Evolutionary conservation across 805 yeast genomes (phyloP), one percentile per base, ranked within the genome.

Genomic region (Pichia eremophila): DNA sequence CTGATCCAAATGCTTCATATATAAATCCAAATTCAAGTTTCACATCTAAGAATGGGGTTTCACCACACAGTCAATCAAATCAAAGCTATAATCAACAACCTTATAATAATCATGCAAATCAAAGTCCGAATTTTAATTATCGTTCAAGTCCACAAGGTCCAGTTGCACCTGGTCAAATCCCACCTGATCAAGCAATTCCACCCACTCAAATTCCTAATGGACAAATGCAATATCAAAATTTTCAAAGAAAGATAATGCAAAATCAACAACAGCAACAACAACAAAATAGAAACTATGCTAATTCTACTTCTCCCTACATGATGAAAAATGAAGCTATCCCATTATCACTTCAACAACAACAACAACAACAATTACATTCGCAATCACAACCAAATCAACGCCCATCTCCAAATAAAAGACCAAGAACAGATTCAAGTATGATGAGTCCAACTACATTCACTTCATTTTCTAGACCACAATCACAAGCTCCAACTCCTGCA

Each of bases 201-300:
- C 19, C 19, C 5, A 9, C 7, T 17, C 22, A 36, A 17, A 18
- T 17, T 3, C 39, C 39, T 18, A n/a, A 36, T 17, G 39, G 39
- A 6, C 39, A 36, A 14, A n/a, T 18, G 22, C 39, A 36, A 36
- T 17, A 36, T 36, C 39, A 36, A 18, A n/a, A 36, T 17, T 6
- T 18, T 17, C 39, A 36, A 34, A 34, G 36, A 6, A 34, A 34
- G 17, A 34, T 34, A 10, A 34, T 34, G 3, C 53, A 44, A 35
- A 44, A 50, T 18, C 53, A 43, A 17, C 45, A 44, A n/a, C 44
- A 37, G 27, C 34, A 38, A 11, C 46, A 43, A n/a, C 35, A 40
- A 17, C 50, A 47, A 11, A 38, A 32, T 2, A 47, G 42, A 19
- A 39, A 39, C 8, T 39, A 41, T 12, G 10, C 19, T 17, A 40